Evolutionary conservation across 306 rosid genomes (phyloP).

Genomic region (Prosopis cineraria): DNA sequence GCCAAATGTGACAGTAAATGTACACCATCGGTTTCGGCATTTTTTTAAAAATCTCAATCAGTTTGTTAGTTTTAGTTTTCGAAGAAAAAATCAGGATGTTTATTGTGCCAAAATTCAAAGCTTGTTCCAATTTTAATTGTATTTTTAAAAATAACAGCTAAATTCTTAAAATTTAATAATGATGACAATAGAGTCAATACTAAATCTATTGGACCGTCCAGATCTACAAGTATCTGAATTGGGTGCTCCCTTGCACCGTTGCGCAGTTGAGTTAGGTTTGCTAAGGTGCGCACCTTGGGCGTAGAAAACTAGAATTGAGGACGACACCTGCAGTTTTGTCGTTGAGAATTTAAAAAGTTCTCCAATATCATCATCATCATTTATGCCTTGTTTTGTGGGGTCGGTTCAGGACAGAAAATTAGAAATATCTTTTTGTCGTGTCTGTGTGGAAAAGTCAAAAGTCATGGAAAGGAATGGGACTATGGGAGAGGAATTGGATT

Average conservation of each 20-base stretch:
- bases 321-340: constrained; percentile 23
- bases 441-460: constrained; percentile 34
- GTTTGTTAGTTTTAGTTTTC: not conserved
- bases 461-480: constrained; percentile 5
- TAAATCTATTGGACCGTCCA: too few relatives aligned
- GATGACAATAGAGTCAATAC: too few relatives aligned
- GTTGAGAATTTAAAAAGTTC: not conserved
- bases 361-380: too few relatives aligned
- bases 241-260: too few relatives aligned
- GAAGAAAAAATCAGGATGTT: not conserved
- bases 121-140: not conserved
- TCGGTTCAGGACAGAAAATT: constrained; percentile 13
- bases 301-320: not conserved
- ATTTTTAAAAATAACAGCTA: not conserved
- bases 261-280: constrained; percentile 2
- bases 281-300: constrained; percentile 29
- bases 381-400: constrained; percentile 25
- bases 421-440: constrained; percentile 42
- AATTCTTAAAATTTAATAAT: too few relatives aligned
- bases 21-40: not conserved
- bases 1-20: not conserved
- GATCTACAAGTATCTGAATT: too few relatives aligned
- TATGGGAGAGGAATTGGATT: constrained; percentile 33
- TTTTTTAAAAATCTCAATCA: not conserved
- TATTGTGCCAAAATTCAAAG: not conserved